Evolutionary conservation across 2,329 filamentous ascomycete species (phyloP).

Genomic region (Penicillium janthinellum): DNA sequence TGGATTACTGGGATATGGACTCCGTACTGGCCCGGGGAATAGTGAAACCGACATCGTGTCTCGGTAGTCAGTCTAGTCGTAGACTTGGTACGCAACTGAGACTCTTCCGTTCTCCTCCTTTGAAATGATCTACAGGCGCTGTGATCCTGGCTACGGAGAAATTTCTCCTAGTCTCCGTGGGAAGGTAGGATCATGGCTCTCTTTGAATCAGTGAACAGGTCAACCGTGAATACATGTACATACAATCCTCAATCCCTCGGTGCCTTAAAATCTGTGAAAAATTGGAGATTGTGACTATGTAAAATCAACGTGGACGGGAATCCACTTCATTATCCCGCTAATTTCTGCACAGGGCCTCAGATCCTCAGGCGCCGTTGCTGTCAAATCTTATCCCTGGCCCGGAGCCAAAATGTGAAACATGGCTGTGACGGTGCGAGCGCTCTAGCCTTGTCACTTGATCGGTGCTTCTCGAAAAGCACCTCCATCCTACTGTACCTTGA

Average conservation of each 20-base stretch:
- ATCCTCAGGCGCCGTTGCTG: conserved; percentile 13
- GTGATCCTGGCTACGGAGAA: not conserved
- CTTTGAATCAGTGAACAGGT: not conserved
- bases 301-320: not conserved
- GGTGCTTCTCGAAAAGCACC: not conserved
- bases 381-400: conserved; percentile 8
- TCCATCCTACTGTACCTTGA: not conserved
- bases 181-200: not conserved
- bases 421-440: conserved; percentile 19
- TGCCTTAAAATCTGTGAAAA: not conserved
- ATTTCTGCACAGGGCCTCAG: not conserved
- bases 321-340: conserved; percentile 11
- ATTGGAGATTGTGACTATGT: not conserved
- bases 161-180: not conserved
- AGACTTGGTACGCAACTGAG: not conserved
- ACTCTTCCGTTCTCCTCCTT: not conserved
- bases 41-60: not conserved
- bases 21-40: not conserved
- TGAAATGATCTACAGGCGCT: too few species aligned
- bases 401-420: conserved; percentile 30
- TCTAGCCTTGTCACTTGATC: conserved; percentile 14
- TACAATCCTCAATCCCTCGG: not conserved
- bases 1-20: not conserved
- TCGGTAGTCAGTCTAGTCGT: not conserved
- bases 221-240: not conserved